A percentile compares a stretch with the other conserved stretches of the same genome.
phyloP scores from a whole-genome alignment of 1,139 yeast genomes.

The Geotrichum macrosporum region DNA sequence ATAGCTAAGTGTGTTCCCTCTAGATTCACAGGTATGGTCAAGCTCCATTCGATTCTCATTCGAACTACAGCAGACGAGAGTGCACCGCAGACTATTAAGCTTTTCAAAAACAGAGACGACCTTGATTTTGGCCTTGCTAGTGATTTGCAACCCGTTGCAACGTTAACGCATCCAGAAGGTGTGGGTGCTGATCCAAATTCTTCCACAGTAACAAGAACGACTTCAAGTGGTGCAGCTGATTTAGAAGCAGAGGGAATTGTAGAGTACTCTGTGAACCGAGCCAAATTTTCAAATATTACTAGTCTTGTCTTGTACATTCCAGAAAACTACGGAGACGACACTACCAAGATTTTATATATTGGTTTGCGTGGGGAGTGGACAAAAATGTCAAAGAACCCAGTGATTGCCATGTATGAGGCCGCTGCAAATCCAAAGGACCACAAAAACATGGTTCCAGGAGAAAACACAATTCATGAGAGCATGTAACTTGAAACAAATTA shows the following conservation, averaged over 20 bases:
- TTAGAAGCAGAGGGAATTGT: conserved; percentile 54
- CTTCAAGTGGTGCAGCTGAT: conserved; percentile 30
- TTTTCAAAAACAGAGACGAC: conserved; percentile 65
- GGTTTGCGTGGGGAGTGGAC: conserved; percentile 82
- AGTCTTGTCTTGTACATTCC: conserved; percentile 65
- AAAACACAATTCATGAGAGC: conserved; percentile 23
- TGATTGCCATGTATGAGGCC: conserved; percentile 73
- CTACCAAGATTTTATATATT: conserved; percentile 57
- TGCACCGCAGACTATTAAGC: conserved; percentile 65
- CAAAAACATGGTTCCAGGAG: conserved; percentile 46
- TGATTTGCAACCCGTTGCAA: conserved; percentile 49
- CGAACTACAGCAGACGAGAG: conserved; percentile 57
- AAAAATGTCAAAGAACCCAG: conserved; percentile 57
- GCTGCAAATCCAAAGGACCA: conserved; percentile 94
- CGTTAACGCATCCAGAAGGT: conserved; percentile 59
- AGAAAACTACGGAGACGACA: conserved; percentile 63
- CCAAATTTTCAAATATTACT: conserved; percentile 65
- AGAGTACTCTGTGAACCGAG: conserved; percentile 78
- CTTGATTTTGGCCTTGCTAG: conserved; percentile 67
- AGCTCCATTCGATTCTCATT: conserved; percentile 65
- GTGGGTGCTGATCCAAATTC: conserved; percentile 36
- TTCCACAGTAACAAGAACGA: conserved; percentile 21
- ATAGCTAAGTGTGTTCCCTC: no score
- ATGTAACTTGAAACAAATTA: conserved; percentile 10
- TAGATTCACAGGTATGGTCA: conserved; percentile 64